phyloP scores from a whole-genome alignment of 2,329 filamentous ascomycete species.

The Sporothrix schenckii region DNA sequence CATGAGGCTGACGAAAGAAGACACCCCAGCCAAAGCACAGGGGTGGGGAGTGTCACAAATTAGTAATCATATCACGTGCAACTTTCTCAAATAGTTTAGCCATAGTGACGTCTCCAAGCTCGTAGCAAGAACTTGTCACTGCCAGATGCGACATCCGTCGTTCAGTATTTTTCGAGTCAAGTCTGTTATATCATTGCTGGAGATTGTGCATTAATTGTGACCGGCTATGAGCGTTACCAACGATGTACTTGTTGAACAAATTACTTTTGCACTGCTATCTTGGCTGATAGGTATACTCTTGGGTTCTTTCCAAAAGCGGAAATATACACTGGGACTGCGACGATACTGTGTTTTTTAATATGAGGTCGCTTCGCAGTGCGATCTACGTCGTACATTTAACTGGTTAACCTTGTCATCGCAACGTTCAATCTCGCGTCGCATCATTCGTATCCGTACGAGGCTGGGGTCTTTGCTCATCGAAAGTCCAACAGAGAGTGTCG shows the following conservation, averaged over 20 bases:
- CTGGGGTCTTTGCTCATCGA: neutral
- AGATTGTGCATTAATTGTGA: neutral
- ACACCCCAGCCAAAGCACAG: constrained; percentile 11
- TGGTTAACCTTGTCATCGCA: neutral
- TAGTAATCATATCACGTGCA: constrained; percentile 23
- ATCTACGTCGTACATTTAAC: neutral
- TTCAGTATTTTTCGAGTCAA: neutral
- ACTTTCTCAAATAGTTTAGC: too few relatives aligned
- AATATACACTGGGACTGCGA: neutral
- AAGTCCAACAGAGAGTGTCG: neutral
- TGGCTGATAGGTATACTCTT: neutral
- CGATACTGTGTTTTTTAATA: neutral
- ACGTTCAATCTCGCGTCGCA: neutral
- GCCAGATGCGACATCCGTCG: too few relatives aligned
- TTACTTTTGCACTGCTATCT: neutral
- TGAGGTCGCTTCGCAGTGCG: neutral
- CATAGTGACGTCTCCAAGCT: neutral
- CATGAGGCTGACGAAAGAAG: constrained; percentile 38
- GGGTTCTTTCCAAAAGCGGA: neutral
- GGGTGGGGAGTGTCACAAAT: neutral
- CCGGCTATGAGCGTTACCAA: too few relatives aligned
- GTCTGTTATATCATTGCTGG: neutral
- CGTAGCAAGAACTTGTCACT: too few relatives aligned
- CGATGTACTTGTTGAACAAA: neutral
- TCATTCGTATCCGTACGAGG: constrained; percentile 2